Evolutionary conservation across 2,329 filamentous ascomycete species (phyloP), one percentile per base, ranked within the genome.

Genomic region (Nemania sp.): DNA sequence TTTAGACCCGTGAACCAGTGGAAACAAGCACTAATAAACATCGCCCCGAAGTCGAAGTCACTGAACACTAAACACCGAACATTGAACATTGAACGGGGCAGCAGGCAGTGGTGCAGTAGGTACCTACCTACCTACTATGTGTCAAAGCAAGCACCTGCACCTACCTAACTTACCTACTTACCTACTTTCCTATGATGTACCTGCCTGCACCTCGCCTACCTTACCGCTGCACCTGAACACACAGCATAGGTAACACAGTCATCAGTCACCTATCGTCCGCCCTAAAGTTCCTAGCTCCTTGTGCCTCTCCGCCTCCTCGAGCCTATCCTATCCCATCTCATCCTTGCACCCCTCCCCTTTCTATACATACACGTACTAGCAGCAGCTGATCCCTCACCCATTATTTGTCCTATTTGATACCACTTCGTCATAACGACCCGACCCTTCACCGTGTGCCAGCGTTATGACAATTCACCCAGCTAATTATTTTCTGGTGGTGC

Each of bases 401-500:
- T 54, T 49, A 62, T 62, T 65, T 62, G 56, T 65, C 55, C 24
- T 38, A 49, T 67, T 63, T 51, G 55, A 56, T 45, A 49, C 53
- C 47, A 47, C 62, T 55, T 59, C 70, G 60, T 55, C 62, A 67
- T 67, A 58, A 59, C 64, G 47, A 47, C 29, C 29, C 11, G 32
- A n/a, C n/a, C 67, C 51, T 27, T 64, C 35, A 57, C 61, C 45
- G 43, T 53, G 27, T 53, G 27, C 56, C 27, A 52, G 56, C 54
- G 43, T 43, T 43, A 45, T 41, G 38, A 35, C 62, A 56, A 13
- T 47, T 38, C 53, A 10, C 45, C 27, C 26, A 35, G 38, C 51
- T 20, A 54, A 41, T 54, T 65, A 41, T 54, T 65, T 47, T 20
- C 49, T 22, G 53, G 58, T 62, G 56, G 55, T 43, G 57, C 61